A percentile compares a stretch with the other conserved stretches of the same genome.
Evolutionary conservation across 78 protist genomes (phyloP).

Genomic region (slime mould (Dictyostelium discoideum)): dicty_2.7 NC_007089.4:5112501-5113000

Average conservation of each 20-base stretch:
- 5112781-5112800: constrained; percentile 66
- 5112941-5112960: constrained; percentile 70
- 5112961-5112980: constrained; percentile 69
- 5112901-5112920: constrained; percentile 39
- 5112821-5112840: constrained; percentile 72
- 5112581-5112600: no score
- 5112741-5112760: no score
- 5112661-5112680: no score
- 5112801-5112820: constrained; percentile 50
- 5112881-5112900: constrained; percentile 68
- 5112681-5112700: no score
- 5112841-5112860: constrained; percentile 65
- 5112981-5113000: constrained; percentile 81
- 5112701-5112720: no score
- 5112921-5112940: constrained; percentile 74
- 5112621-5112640: no score
- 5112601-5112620: no score
- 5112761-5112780: constrained; percentile 64
- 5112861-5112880: constrained; percentile 68
- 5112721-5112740: no score
- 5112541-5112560: not conserved
- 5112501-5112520: not conserved
- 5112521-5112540: not conserved
- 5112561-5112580: no score
- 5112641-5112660: no score